phyloP scores from a whole-genome alignment of 257 asterid species.

The Linderniella brevidens region DNA sequence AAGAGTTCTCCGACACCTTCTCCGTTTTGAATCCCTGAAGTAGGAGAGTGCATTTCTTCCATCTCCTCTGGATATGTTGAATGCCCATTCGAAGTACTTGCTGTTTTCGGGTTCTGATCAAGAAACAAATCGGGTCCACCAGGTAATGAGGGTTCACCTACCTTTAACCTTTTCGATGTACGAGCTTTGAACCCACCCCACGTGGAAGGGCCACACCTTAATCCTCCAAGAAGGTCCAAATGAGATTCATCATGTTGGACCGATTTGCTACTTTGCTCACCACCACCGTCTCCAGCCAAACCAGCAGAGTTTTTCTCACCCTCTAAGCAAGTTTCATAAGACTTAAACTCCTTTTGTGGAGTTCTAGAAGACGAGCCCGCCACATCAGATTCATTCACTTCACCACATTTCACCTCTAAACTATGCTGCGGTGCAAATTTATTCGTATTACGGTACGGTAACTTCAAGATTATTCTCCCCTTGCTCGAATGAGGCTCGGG shows the following conservation, averaged over 20 bases:
- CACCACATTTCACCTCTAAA: slow-evolving; percentile 15
- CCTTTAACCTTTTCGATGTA: slow-evolving; percentile 55
- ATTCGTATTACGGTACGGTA: slow-evolving; percentile 60
- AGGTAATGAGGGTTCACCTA: slow-evolving; percentile 35
- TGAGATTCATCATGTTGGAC: slow-evolving; percentile 18
- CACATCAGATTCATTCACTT: slow-evolving; percentile 21
- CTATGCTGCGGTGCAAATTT: slow-evolving; percentile 22
- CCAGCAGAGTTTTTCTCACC: slow-evolving; percentile 11
- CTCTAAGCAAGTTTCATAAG: slow-evolving; percentile 5
- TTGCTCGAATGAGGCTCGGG: slow-evolving; percentile 31
- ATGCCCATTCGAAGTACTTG: slow-evolving; percentile 25
- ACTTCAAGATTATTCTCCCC: slow-evolving; percentile 65
- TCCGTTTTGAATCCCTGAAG: slow-evolving; percentile 1
- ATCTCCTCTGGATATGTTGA: slow-evolving; percentile 19
- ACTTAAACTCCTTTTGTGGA: slow-evolving; percentile 19
- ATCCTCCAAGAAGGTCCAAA: slow-evolving; percentile 61
- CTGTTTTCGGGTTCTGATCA: slow-evolving; percentile 22
- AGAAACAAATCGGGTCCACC: slow-evolving; percentile 24
- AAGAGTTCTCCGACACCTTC: too few species aligned
- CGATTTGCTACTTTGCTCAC: slow-evolving; percentile 21
- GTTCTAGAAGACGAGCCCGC: slow-evolving; percentile 37
- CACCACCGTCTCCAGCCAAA: slow-evolving; percentile 20
- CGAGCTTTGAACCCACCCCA: slow-evolving; percentile 94
- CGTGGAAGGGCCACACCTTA: slow-evolving; percentile 43
- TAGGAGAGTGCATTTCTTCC: slow-evolving; percentile 13